Percentiles rank a stretch among this genome's conserved stretches.
phyloP scores from a whole-genome alignment of 225 moss, liverwort and hornwort species.

The Physcomitrium patens region DNA sequence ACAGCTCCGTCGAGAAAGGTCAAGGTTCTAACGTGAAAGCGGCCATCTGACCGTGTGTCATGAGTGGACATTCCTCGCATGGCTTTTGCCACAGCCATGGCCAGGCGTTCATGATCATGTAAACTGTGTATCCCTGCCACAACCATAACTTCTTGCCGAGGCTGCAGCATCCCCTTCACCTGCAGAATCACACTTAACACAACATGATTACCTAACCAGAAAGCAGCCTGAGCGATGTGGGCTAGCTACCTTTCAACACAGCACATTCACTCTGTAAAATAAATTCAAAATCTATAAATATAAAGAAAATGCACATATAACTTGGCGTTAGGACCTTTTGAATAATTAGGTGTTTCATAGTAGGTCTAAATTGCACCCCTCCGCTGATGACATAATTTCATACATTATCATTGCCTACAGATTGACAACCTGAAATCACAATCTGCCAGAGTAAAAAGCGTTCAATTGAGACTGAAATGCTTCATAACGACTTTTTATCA shows the following conservation, averaged over 20 bases:
- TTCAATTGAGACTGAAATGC: neutral
- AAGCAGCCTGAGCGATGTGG: neutral
- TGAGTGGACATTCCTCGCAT: conserved; percentile 82
- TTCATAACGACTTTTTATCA: no score
- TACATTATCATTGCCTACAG: neutral
- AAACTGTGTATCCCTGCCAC: conserved; percentile 85
- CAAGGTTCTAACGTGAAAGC: conserved; percentile 76
- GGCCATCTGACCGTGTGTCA: conserved; percentile 74
- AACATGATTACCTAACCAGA: neutral
- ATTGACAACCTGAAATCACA: conserved; percentile 1
- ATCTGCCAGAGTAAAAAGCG: conserved; percentile 6
- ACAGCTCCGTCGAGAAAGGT: conserved; percentile 86
- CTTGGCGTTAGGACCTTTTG: neutral
- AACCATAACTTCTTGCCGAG: conserved; percentile 80
- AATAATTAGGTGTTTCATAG: neutral
- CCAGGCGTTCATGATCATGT: conserved; percentile 91
- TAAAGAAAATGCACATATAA: conserved; percentile 9
- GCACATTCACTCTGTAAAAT: conserved; percentile 10
- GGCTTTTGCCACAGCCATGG: conserved; percentile 85
- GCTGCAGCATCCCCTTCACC: conserved; percentile 76
- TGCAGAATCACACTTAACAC: conserved; percentile 29
- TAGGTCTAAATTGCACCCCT: neutral
- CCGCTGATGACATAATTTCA: neutral
- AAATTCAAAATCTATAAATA: conserved; percentile 8
- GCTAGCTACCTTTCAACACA: neutral